These are phyloP conservation scores for Linum trigynum DNA, from an alignment of 345 rosid species.

Conservation along the genomic window DNA sequence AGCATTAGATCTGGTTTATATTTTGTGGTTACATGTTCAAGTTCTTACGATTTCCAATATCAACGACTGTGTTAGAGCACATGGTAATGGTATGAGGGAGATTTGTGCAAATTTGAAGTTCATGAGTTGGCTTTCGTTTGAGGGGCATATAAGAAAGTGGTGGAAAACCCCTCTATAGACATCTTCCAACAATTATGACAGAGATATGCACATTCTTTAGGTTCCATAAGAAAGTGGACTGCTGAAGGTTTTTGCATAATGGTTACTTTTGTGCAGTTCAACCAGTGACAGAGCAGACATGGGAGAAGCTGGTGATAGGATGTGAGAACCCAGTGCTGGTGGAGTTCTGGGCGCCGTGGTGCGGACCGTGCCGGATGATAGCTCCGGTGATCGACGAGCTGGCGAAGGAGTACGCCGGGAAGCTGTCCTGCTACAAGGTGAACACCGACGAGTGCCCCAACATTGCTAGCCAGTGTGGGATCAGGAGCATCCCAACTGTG, in stretches of 20 bases:
- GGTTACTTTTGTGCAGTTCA: slow-evolving; percentile 30
- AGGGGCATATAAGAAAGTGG: neutral
- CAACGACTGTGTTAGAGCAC: too few relatives aligned
- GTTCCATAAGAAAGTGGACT: neutral
- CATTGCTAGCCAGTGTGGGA: slow-evolving; percentile 50
- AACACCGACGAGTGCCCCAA: slow-evolving; percentile 64
- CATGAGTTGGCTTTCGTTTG: too few relatives aligned
- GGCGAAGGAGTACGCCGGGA: slow-evolving; percentile 59
- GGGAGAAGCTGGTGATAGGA: slow-evolving; percentile 36
- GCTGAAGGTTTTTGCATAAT: neutral
- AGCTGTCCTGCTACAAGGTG: slow-evolving; percentile 48
- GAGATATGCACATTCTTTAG: too few relatives aligned
- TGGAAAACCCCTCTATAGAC: neutral
- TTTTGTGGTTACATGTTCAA: too few relatives aligned
- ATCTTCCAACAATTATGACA: neutral
- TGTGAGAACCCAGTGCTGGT: slow-evolving; percentile 46
- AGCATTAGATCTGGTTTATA: too few relatives aligned
- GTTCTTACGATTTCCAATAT: too few relatives aligned
- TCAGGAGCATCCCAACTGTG: slow-evolving; percentile 67
- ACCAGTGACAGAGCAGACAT: slow-evolving; percentile 45
- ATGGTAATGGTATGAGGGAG: too few relatives aligned
- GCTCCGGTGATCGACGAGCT: slow-evolving; percentile 51
- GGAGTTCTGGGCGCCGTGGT: slow-evolving; percentile 85
- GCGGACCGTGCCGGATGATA: slow-evolving; percentile 74
- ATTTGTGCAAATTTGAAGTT: neutral